These are phyloP conservation scores for Hamamelis virginiana DNA, from an alignment of 164 flowering plant genomes.

Conservation along the genomic window DNA sequence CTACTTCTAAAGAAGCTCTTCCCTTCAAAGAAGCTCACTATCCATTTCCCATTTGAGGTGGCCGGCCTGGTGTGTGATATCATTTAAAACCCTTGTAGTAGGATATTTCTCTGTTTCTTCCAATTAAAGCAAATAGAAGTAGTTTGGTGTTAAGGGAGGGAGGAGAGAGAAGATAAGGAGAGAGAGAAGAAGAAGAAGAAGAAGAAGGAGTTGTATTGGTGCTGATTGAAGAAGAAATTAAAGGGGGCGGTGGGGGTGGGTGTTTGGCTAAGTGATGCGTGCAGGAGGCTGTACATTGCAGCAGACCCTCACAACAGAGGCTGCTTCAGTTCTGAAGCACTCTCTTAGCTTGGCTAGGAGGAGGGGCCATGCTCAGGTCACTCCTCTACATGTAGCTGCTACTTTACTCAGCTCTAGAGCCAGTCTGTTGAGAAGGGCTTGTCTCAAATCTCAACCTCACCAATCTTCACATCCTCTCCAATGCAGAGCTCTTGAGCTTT, in stretches of 20 bases:
- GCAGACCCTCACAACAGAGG: constrained; percentile 97
- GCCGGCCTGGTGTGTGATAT: too few species aligned
- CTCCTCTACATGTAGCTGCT: constrained; percentile 96
- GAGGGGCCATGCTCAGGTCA: constrained; percentile 92
- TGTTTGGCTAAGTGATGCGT: constrained; percentile 66
- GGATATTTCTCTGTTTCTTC: too few species aligned
- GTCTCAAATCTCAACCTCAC: constrained; percentile 73
- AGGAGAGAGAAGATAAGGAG: not conserved
- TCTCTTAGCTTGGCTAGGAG: constrained; percentile 74
- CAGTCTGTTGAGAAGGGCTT: constrained; percentile 67
- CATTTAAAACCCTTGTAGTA: too few species aligned
- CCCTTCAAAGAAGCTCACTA: constrained; percentile 10
- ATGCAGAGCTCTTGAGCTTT: constrained; percentile 90
- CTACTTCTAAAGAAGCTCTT: constrained; percentile 3
- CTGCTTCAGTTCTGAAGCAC: constrained; percentile 84
- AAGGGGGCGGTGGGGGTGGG: constrained; percentile 48
- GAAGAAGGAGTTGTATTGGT: too few species aligned
- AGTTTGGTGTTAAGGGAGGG: too few species aligned
- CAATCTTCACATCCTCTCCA: constrained; percentile 69
- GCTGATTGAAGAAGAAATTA: too few species aligned
- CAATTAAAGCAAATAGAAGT: too few species aligned
- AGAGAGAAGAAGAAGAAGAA: not conserved
- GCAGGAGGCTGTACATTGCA: constrained; percentile 76
- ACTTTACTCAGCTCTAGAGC: constrained; percentile 58
- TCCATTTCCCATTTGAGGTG: too few species aligned